Evolutionary conservation across 177 flowering plant species (phyloP), one percentile per base, ranked within the genome.

Genomic region (Vitis hybrid): DNA sequence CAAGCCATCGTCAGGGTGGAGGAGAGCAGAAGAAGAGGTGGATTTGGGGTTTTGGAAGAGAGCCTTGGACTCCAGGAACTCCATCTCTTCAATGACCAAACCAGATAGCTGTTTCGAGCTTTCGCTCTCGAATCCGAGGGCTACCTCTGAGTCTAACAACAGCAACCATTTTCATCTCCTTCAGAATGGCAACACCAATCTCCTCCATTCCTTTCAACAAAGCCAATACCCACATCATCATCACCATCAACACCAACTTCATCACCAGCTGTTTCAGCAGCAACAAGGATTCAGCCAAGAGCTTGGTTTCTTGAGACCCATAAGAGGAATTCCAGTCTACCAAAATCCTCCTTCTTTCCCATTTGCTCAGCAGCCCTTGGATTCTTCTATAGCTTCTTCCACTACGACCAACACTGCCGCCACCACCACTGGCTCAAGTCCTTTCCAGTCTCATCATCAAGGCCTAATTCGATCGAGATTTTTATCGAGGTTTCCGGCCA

Each of bases 241-340:
- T 5, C 80, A 74, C 31, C 77, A 64, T 19, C 82, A 77, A 5
- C 81, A 71, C 9, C 76, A 60, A 0, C 76, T 69, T 20, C 70
- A 61, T 3, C 51, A 19, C 7, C 61, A 55, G 12, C 64, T 53
- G 1, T 74, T 68, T 15, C 71, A 67, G 2, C 66, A 70, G 6
- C 70, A 71, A 12, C 70, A 53, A 29, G 78, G 76, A 16, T 45
- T 75, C 14, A 73, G 68, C 53, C 76, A 68, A 31, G 87, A 87
- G 39, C 80, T 86, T 10, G 83, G 85, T 39, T 79, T 74, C 73
- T 79, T 89, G 80, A 81, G 85, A 71, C 97, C 98, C 74, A 93
- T 91, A 18, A 87, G 92, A 78, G 98, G 98, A 68, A 87, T 93
- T 65, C 98, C 97, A 22, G 81, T 93, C 12, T 92, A 93, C 75